Evolutionary conservation across 768 basidiomycete species (phyloP).

Genomic region (Collybiopsis luxurians): DNA sequence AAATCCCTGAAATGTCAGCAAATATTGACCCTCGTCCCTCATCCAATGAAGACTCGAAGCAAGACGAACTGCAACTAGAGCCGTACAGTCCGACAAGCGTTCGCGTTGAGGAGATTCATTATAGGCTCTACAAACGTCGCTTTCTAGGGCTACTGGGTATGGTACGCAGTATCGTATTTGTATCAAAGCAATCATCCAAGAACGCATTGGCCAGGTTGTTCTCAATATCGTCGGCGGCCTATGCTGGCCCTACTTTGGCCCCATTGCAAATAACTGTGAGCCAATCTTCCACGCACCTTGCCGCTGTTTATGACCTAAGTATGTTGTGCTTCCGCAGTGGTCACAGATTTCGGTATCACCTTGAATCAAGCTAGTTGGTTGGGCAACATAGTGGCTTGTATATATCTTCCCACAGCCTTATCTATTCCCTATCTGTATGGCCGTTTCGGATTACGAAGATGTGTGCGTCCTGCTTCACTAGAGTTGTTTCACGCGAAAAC

Average conservation of each 20-base stretch:
- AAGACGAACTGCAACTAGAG: too few relatives aligned
- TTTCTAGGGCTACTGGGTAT: constrained; percentile 65
- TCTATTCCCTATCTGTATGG: constrained; percentile 55
- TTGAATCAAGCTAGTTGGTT: constrained; percentile 80
- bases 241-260: constrained; percentile 83
- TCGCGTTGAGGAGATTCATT: constrained; percentile 21
- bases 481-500: not conserved
- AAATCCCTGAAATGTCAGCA: too few relatives aligned
- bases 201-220: constrained; percentile 40
- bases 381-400: constrained; percentile 56
- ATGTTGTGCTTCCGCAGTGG: constrained; percentile 36
- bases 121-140: constrained; percentile 67
- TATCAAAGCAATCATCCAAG: not conserved
- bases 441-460: constrained; percentile 58
- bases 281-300: not conserved
- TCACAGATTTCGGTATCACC: constrained; percentile 62
- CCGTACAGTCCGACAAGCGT: not conserved
- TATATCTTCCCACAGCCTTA: constrained; percentile 63
- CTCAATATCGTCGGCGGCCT: constrained; percentile 63
- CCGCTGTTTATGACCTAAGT: not conserved
- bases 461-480: constrained; percentile 49
- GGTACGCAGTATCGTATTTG: constrained; percentile 26
- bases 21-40: too few relatives aligned
- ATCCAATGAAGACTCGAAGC: too few relatives aligned
- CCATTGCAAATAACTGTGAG: constrained; percentile 69